Percentiles rank a stretch among this genome's conserved stretches.
Conservation (phyloP, 805 yeast species). For the Wickerhamiella allomyrinae region DNA sequence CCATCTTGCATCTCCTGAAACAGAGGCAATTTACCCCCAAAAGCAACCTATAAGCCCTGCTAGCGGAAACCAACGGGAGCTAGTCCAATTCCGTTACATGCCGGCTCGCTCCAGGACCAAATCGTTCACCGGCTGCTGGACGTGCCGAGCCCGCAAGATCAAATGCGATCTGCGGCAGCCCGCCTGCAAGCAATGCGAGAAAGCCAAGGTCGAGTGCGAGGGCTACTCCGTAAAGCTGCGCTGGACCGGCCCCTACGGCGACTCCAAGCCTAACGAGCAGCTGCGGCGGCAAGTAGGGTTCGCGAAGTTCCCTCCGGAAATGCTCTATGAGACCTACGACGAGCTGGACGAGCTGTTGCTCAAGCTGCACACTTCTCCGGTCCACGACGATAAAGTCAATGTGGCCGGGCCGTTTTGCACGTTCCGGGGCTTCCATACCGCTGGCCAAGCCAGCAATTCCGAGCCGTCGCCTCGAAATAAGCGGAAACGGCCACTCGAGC, state of each 20-base stretch:
- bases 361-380: constrained; percentile 35
- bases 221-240: constrained; percentile 73
- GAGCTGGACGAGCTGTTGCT: constrained; percentile 66
- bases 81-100: no score
- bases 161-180: constrained; percentile 69
- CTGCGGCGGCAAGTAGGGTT: constrained; percentile 44
- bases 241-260: constrained; percentile 37
- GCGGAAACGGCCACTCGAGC: not conserved
- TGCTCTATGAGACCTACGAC: constrained; percentile 53
- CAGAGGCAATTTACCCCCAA: no score
- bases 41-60: no score
- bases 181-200: constrained; percentile 52
- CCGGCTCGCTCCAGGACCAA: constrained; percentile 34
- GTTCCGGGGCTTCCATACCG: constrained; percentile 34
- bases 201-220: constrained; percentile 54
- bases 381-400: constrained; percentile 34
- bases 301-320: constrained; percentile 51
- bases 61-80: no score
- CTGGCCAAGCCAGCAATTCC: not conserved
- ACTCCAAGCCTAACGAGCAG: constrained; percentile 5
- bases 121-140: constrained; percentile 79
- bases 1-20: not conserved
- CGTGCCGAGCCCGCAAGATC: constrained; percentile 68
- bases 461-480: not conserved
- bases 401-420: constrained; percentile 74